A percentile compares a stretch with the other conserved stretches of the same genome.
phyloP scores from a whole-genome alignment of 1,284 basidiomycete species.

The Puccinia hordei region DNA sequence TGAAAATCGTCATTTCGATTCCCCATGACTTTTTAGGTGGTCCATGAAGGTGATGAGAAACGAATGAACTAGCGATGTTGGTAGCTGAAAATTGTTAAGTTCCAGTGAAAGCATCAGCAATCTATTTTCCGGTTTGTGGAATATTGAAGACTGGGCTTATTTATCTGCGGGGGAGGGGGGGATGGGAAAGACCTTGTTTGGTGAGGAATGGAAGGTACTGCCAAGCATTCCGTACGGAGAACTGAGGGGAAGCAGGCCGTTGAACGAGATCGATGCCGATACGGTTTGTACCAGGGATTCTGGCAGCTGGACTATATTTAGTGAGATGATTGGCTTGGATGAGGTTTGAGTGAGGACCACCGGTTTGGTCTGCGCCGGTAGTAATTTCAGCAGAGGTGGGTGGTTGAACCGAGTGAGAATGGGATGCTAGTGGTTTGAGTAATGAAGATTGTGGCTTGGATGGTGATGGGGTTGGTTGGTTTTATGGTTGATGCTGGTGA shows the following conservation, averaged over 20 bases:
- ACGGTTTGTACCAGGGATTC: background rate
- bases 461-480: background rate
- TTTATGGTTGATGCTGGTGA: background rate
- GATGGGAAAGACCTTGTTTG: constrained; percentile 53
- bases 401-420: background rate
- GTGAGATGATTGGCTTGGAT: background rate
- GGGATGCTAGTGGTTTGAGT: background rate
- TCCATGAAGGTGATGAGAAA: constrained; percentile 70
- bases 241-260: constrained; percentile 46
- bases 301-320: background rate
- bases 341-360: constrained; percentile 1
- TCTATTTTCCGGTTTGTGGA: too few relatives aligned
- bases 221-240: constrained; percentile 57
- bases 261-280: constrained; percentile 12
- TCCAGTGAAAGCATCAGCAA: background rate
- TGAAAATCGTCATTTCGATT: constrained; percentile 59
- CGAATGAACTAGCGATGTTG: constrained; percentile 57
- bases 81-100: constrained; percentile 53
- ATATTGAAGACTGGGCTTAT: too few relatives aligned
- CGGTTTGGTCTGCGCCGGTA: background rate
- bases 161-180: too few relatives aligned
- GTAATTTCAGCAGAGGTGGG: background rate
- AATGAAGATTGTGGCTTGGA: background rate
- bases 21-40: constrained; percentile 61
- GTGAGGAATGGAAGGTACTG: constrained; percentile 58